phyloP scores from a whole-genome alignment of 23 red algal species.

The Cyanidioschyzon merolae region DNA sequence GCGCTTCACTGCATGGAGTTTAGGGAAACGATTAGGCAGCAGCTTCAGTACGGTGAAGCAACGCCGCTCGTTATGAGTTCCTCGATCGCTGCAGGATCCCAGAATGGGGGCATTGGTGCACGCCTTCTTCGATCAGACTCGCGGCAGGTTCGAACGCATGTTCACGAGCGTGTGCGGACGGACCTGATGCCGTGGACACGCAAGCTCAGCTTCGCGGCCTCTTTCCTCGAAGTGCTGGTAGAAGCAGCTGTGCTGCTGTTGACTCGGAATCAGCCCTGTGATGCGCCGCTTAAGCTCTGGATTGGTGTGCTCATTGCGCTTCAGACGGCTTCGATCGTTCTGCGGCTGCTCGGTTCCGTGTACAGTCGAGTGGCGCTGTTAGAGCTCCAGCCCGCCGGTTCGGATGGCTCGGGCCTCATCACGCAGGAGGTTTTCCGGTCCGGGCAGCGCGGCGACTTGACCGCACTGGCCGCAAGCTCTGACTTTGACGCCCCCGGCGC shows the following conservation, averaged over 20 bases:
- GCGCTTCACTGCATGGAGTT: background rate
- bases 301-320: conserved; percentile 57
- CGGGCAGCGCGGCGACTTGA: background rate
- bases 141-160: background rate
- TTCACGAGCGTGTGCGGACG: conserved; percentile 9
- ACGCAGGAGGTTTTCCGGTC: background rate
- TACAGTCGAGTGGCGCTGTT: background rate
- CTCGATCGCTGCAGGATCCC: background rate
- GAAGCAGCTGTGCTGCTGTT: conserved; percentile 54
- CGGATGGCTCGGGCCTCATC: background rate
- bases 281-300: conserved; percentile 74
- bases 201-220: background rate
- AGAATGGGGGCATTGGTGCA: background rate
- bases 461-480: background rate
- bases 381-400: background rate
- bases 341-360: conserved; percentile 23
- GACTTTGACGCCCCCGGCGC: background rate
- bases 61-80: background rate
- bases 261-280: conserved; percentile 42
- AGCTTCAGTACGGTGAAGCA: background rate
- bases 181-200: conserved; percentile 12
- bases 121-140: conserved; percentile 2
- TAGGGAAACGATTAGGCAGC: background rate
- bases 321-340: conserved; percentile 44
- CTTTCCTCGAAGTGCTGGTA: conserved; percentile 50